Conservation (phyloP, 2,329 filamentous ascomycete species). For the Lachnellula hyalina region DNA sequence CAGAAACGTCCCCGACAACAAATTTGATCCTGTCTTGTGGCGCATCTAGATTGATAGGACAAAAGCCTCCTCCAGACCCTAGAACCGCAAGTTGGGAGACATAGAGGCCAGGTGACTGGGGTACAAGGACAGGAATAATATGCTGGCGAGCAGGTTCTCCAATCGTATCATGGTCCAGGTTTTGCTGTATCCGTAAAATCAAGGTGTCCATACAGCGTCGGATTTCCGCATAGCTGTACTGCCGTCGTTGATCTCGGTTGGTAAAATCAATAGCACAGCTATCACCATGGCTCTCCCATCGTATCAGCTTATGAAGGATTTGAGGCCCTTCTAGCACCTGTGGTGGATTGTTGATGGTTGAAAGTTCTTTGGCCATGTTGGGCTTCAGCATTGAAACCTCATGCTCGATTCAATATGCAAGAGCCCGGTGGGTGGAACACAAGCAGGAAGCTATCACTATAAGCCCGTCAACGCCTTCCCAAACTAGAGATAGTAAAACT, state of each 20-base stretch:
- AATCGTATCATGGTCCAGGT: constrained; percentile 11
- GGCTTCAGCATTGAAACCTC: constrained; percentile 6
- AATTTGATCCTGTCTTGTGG: constrained; percentile 74
- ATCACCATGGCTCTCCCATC: constrained; percentile 31
- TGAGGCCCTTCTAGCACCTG: constrained; percentile 46
- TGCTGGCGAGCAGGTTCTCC: constrained; percentile 29
- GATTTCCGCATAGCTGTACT: constrained; percentile 29
- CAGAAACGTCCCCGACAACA: constrained; percentile 71
- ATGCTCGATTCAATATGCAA: constrained; percentile 6
- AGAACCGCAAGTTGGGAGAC: constrained; percentile 71
- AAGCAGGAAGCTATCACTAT: not conserved
- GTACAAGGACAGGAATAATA: constrained; percentile 70
- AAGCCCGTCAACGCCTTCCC: not conserved
- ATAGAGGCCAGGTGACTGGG: constrained; percentile 74
- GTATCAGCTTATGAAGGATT: constrained; percentile 60
- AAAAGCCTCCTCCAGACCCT: constrained; percentile 80
- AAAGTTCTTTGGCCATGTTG: constrained; percentile 34
- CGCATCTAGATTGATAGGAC: constrained; percentile 73
- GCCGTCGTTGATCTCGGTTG: constrained; percentile 35
- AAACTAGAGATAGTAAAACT: not conserved
- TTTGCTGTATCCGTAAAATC: constrained; percentile 13
- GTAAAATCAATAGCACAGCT: constrained; percentile 60
- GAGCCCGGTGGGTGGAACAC: not conserved
- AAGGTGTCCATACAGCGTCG: constrained; percentile 38
- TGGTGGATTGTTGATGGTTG: constrained; percentile 54